Conservation (phyloP, 352 stramenopile species). For the Phytophthora pini region DNA sequence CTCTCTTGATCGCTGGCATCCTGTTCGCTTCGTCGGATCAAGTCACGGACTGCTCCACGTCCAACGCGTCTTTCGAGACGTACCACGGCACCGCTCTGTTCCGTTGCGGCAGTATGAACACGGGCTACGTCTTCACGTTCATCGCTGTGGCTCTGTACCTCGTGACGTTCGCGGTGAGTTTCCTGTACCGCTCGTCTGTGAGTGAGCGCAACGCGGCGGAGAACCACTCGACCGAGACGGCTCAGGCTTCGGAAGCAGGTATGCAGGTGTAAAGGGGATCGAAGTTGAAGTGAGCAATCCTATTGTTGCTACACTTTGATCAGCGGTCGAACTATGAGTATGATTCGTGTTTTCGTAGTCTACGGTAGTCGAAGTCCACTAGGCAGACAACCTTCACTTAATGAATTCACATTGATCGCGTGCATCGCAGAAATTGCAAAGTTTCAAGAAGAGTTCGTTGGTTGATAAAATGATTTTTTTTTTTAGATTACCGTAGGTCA, state of each 20-base stretch:
- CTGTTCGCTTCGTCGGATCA: slow-evolving; percentile 41
- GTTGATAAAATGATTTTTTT: too few relatives aligned
- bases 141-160: slow-evolving; percentile 42
- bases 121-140: slow-evolving; percentile 49
- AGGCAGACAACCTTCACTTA: slow-evolving; percentile 1
- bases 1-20: slow-evolving; percentile 43
- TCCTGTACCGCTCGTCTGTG: slow-evolving; percentile 29
- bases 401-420: slow-evolving; percentile 8
- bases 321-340: slow-evolving; percentile 5
- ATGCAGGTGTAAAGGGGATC: slow-evolving; percentile 31
- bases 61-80: slow-evolving; percentile 36
- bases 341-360: slow-evolving; percentile 10
- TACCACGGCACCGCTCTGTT: slow-evolving; percentile 44
- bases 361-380: not conserved
- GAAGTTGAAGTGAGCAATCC: slow-evolving; percentile 10
- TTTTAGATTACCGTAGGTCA: not conserved
- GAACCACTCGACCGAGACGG: slow-evolving; percentile 24
- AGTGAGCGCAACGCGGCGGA: slow-evolving; percentile 15
- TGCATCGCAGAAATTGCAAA: too few relatives aligned
- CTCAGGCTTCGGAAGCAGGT: slow-evolving; percentile 20
- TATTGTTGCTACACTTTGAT: not conserved
- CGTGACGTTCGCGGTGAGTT: slow-evolving; percentile 42
- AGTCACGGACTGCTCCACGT: slow-evolving; percentile 42
- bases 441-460: too few relatives aligned
- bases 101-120: slow-evolving; percentile 52